Evolutionary conservation across 1,284 basidiomycete genomes (phyloP).

Genomic region (Golubevia pallescens): DNA sequence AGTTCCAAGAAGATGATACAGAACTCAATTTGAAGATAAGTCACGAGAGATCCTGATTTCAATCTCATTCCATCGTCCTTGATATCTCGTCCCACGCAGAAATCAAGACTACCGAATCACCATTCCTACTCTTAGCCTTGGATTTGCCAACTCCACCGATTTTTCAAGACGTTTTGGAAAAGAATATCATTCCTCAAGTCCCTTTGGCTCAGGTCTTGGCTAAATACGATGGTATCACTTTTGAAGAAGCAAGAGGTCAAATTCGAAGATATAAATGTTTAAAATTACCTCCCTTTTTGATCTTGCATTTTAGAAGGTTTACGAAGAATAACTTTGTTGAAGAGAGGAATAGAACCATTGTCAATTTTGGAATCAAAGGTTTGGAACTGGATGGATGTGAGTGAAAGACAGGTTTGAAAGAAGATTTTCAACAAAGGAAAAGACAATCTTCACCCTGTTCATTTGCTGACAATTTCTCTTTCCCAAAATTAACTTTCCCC

Average conservation of each 20-base stretch:
- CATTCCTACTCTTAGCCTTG: slow-evolving; percentile 92
- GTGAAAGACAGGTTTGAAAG: too few species aligned
- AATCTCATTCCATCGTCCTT: too few species aligned
- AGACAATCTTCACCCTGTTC: too few species aligned
- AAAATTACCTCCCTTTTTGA: slow-evolving; percentile 85
- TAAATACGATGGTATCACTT: slow-evolving; percentile 82
- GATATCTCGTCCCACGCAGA: too few species aligned
- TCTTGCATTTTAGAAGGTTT: slow-evolving; percentile 94
- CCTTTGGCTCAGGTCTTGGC: slow-evolving; percentile 86
- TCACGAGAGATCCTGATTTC: too few species aligned
- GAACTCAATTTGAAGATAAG: too few species aligned
- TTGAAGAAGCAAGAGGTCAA: slow-evolving; percentile 37
- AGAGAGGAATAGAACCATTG: slow-evolving; percentile 98
- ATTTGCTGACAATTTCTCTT: too few species aligned
- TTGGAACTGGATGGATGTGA: slow-evolving; percentile 87
- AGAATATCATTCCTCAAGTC: slow-evolving; percentile 98
- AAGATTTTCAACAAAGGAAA: too few species aligned
- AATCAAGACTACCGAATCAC: slow-evolving; percentile 82
- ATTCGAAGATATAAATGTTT: slow-evolving; percentile 82
- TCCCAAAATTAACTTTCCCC: background rate
- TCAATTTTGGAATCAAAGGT: slow-evolving; percentile 92
- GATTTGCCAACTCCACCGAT: slow-evolving; percentile 95
- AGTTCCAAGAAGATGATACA: too few species aligned
- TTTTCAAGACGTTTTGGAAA: slow-evolving; percentile 89
- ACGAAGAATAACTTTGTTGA: slow-evolving; percentile 98